Percentiles rank a stretch among this genome's conserved stretches.
phyloP scores from a whole-genome alignment of 2,329 filamentous ascomycete genomes.

The Mariannaea elegans region DNA sequence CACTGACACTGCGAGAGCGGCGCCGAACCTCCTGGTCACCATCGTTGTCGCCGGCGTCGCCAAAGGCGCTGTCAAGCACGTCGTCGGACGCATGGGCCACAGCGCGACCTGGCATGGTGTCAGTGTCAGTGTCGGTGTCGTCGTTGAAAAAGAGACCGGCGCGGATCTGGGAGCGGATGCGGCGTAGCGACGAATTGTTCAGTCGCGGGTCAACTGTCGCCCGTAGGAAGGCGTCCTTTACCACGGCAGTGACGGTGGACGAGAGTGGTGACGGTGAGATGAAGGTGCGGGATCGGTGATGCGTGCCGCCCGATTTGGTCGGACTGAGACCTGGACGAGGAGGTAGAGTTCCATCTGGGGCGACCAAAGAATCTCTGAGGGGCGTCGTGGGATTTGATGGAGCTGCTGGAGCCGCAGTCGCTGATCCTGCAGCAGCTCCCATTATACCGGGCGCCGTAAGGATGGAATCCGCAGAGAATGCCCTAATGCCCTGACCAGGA shows the following conservation, averaged over 20 bases:
- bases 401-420: constrained; percentile 33
- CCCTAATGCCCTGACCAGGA: constrained; percentile 48
- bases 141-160: constrained; percentile 64
- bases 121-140: constrained; percentile 46
- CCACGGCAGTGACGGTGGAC: constrained; percentile 65
- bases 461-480: constrained; percentile 49
- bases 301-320: constrained; percentile 41
- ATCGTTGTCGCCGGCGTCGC: constrained; percentile 24
- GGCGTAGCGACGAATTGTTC: constrained; percentile 55
- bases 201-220: constrained; percentile 52
- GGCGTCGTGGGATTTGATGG: constrained; percentile 43
- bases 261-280: constrained; percentile 69
- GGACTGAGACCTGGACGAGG: constrained; percentile 40
- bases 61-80: constrained; percentile 32
- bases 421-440: constrained; percentile 22
- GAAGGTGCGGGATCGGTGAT: constrained; percentile 54
- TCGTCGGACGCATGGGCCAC: constrained; percentile 39
- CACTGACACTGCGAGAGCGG: constrained; percentile 52
- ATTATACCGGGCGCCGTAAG: constrained; percentile 18
- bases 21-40: constrained; percentile 35
- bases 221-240: constrained; percentile 63
- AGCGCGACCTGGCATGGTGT: constrained; percentile 25
- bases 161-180: constrained; percentile 60
- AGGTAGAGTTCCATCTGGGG: constrained; percentile 40
- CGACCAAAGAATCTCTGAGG: constrained; percentile 38